A percentile compares a stretch with the other conserved stretches of the same genome.
Evolutionary conservation across 495 filamentous ascomycete genomes (phyloP).

Genomic region (Lichina pygmaea): DNA sequence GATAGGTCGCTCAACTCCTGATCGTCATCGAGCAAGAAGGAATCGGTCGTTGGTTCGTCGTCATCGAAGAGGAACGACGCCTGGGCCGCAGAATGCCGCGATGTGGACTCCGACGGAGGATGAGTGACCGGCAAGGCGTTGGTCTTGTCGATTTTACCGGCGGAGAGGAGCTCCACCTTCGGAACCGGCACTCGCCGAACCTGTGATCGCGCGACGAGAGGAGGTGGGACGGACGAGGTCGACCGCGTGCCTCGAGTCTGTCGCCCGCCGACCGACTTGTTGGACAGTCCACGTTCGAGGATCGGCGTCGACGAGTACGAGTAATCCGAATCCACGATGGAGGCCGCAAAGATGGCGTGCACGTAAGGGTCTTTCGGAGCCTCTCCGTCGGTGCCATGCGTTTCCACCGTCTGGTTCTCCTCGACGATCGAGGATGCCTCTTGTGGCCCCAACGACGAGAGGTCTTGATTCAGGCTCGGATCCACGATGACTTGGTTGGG

Average conservation of each 20-base stretch:
- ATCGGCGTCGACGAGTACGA: constrained; percentile 60
- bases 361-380: neutral
- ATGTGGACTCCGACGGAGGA: neutral
- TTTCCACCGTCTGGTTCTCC: constrained; percentile 15
- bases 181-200: neutral
- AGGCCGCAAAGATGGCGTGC: neutral
- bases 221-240: neutral
- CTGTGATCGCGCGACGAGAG: neutral
- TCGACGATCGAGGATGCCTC: neutral
- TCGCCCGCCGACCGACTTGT: constrained; percentile 16
- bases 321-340: constrained; percentile 15
- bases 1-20: constrained; percentile 52
- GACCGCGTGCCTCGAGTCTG: neutral
- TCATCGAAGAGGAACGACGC: constrained; percentile 4
- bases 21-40: constrained; percentile 39
- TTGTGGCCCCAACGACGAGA: neutral
- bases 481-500: constrained; percentile 2
- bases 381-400: constrained; percentile 6
- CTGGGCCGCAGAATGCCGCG: neutral
- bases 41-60: constrained; percentile 11
- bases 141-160: neutral
- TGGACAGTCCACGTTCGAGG: constrained; percentile 43
- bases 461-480: constrained; percentile 5
- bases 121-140: constrained; percentile 10
- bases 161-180: neutral